phyloP scores from a whole-genome alignment of 2,329 filamentous ascomycete genomes.

The Clarireedia monteithiana region DNA sequence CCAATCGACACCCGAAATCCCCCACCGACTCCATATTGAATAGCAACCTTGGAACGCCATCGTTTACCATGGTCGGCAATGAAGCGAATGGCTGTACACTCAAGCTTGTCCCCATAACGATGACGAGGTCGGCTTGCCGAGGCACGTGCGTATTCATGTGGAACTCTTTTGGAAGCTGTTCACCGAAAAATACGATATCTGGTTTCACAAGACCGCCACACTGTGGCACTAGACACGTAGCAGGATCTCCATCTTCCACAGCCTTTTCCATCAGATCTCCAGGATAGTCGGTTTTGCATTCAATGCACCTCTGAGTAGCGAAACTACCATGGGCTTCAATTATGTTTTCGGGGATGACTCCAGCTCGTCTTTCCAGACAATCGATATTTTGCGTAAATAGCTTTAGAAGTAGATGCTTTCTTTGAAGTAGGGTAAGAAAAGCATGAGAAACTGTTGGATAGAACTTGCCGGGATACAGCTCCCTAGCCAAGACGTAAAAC shows the following conservation, averaged over 20 bases:
- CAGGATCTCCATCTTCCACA: conserved; percentile 60
- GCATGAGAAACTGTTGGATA: conserved; percentile 83
- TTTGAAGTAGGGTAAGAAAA: conserved; percentile 75
- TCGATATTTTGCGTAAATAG: conserved; percentile 98
- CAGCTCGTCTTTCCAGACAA: conserved; percentile 81
- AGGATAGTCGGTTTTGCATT: conserved; percentile 68
- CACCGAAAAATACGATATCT: conserved; percentile 80
- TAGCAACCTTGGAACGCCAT: conserved; percentile 65
- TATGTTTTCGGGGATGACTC: conserved; percentile 72
- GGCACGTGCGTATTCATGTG: conserved; percentile 49
- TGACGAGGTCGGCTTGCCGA: conserved; percentile 62
- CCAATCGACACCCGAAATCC: conserved; percentile 62
- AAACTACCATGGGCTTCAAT: conserved; percentile 96
- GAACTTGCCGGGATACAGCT: conserved; percentile 86
- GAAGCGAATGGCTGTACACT: conserved; percentile 84
- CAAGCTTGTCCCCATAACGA: conserved; percentile 85
- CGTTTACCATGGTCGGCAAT: conserved; percentile 56
- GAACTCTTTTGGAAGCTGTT: conserved; percentile 59
- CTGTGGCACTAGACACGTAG: conserved; percentile 50
- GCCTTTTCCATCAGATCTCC: conserved; percentile 65
- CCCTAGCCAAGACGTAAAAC: conserved; percentile 87
- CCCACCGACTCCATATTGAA: conserved; percentile 86
- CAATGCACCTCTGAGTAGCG: conserved; percentile 82
- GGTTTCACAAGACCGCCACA: conserved; percentile 75
- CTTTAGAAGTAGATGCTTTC: conserved; percentile 72